Percentiles rank a stretch among this genome's conserved stretches.
Conservation (phyloP, 1,139 yeast genomes). For the Zygosaccharomyces sapae region DNA sequence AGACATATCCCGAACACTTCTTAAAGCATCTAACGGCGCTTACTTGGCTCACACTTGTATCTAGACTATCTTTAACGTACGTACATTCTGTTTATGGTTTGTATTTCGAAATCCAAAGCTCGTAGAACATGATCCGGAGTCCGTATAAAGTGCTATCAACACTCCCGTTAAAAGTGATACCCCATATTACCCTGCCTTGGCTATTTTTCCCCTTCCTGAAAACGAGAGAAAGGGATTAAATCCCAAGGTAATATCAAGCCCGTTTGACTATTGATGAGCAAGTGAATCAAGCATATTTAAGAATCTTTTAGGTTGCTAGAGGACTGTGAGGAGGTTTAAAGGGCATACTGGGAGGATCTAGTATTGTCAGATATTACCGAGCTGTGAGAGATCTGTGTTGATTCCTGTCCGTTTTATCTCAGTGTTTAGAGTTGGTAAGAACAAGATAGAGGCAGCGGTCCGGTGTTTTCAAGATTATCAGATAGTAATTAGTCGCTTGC, state of each 20-base stretch:
- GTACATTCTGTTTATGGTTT: not conserved
- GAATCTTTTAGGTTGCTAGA: constrained; percentile 3
- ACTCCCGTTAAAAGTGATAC: too few relatives aligned
- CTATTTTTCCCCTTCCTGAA: not conserved
- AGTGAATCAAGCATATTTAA: not conserved
- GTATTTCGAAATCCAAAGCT: not conserved
- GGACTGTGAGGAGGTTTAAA: constrained; percentile 4
- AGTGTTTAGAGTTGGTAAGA: constrained; percentile 1
- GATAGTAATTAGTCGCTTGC: not conserved
- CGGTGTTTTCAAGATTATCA: not conserved
- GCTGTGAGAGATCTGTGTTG: not conserved
- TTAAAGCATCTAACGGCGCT: not conserved
- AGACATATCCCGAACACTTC: not conserved
- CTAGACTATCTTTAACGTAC: too few relatives aligned
- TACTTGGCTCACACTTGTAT: not conserved
- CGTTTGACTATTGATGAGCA: not conserved
- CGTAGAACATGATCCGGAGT: too few relatives aligned
- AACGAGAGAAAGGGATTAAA: constrained; percentile 5
- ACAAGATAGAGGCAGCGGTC: not conserved
- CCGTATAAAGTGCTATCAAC: not conserved
- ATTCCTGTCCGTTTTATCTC: not conserved
- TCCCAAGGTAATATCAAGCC: not conserved
- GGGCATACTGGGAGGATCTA: constrained; percentile 1
- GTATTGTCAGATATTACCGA: not conserved
- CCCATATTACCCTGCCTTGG: not conserved